phyloP scores from a whole-genome alignment of 148 eudicot species.

The Vaccinium myrtillus region DNA sequence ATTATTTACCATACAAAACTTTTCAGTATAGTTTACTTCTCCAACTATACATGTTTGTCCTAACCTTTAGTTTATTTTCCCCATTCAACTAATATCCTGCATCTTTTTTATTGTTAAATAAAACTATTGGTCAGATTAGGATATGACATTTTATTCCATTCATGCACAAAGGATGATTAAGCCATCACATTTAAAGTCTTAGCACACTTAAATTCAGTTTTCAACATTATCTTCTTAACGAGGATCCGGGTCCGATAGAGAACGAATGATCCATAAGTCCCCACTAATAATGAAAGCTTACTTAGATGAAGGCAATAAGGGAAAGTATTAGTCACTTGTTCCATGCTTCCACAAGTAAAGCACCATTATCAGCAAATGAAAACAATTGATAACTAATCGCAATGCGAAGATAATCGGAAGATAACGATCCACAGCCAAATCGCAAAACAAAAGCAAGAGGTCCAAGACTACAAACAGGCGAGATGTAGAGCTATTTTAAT shows the following conservation, averaged over 20 bases:
- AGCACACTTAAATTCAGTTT: not conserved
- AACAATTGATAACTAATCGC: not conserved
- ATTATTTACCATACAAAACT: not conserved
- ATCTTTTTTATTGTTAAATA: not conserved
- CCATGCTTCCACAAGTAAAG: not conserved
- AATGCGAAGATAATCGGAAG: not conserved
- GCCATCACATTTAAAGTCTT: not conserved
- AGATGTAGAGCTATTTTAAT: not conserved
- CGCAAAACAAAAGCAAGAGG: not conserved
- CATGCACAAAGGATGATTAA: not conserved
- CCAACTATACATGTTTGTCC: not conserved
- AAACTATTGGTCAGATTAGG: not conserved
- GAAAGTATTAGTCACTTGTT: not conserved
- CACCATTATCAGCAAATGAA: not conserved
- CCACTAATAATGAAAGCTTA: not conserved
- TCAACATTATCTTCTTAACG: not conserved
- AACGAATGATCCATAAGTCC: not conserved
- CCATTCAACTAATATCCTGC: not conserved
- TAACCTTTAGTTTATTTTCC: not conserved
- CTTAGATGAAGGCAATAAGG: not conserved
- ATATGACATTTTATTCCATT: not conserved
- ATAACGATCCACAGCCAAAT: not conserved
- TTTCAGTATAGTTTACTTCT: not conserved
- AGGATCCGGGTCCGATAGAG: not conserved
- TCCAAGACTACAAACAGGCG: not conserved